Base-by-base conservation (phyloP, 2,329 filamentous ascomycete genomes). In the Colletotrichum paranaense region DNA sequence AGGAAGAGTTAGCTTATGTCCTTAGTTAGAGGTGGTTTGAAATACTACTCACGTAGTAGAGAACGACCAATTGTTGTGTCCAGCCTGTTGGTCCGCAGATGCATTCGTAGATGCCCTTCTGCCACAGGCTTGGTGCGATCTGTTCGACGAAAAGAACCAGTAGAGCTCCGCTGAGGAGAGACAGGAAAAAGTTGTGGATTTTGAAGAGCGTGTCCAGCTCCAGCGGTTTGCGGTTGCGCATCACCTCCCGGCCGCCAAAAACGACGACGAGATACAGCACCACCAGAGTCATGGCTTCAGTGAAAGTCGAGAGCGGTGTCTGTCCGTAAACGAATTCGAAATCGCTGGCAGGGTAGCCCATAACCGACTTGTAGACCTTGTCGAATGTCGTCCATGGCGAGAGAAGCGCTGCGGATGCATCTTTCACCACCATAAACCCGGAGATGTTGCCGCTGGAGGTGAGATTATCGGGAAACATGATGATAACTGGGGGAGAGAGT, bases 171-270 rank as follows among this genome's bases (percentile, higher is more conserved):
- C 93, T 95, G 84, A 97, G 92, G 66, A 89, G 85, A 32, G 95
- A 97, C 78, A 97, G 87, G 84, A 94, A 90, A 78, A 97, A 92
- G 88, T 97, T 97, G 89, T 97, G 95, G 78, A 97, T 88, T 86
- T 96, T 93, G 88, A 97, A 97, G 67, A 95, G 85, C 14, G 88
- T 86, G 12, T 92, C 95, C 78, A 97, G 88, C 87, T 95, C 93
- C 85, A 95, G 90, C 6, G 95, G 87, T 78, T 91, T 87, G 72
- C 93, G 89, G 78, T 92, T 91, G 83, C 92, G 92, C 94, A 97
- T 97, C 76, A 95, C 80, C 84, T 95, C 93, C 75, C 94, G 89
- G 66, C 95, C 95, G 73, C 94, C 94, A 77, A 97, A 95, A 78
- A 97, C 94, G 83, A 96, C 86, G 74, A 92, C 84, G 83, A 97